Percentiles rank a stretch among this genome's conserved stretches.
Evolutionary conservation across 129 eudicot species (phyloP).

Genomic region (Pulicaria dysenterica): DNA sequence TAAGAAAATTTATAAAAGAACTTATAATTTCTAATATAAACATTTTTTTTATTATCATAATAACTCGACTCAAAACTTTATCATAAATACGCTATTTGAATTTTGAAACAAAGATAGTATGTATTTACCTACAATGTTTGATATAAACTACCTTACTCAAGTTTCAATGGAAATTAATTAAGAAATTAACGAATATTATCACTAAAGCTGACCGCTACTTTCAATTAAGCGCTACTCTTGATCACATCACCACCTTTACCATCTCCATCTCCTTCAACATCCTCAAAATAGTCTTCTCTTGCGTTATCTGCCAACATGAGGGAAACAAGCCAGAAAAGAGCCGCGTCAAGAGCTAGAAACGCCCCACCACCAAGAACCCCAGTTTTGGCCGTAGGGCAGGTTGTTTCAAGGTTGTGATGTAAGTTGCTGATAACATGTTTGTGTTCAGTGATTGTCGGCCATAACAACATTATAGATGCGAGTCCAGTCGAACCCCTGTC

Average conservation of each 20-base stretch:
- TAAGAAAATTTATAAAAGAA: no score
- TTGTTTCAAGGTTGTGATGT: constrained; percentile 58
- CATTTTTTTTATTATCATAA: neutral
- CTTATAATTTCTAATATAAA: no score
- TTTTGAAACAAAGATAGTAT: neutral
- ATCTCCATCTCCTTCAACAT: constrained; percentile 38
- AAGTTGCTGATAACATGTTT: constrained; percentile 55
- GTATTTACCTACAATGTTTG: constrained; percentile 30
- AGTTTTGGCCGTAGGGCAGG: constrained; percentile 95
- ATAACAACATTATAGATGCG: constrained; percentile 70
- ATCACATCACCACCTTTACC: constrained; percentile 43
- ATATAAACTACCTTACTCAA: constrained; percentile 11
- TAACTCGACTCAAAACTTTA: neutral
- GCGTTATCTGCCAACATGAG: constrained; percentile 87
- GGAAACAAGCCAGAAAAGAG: constrained; percentile 89
- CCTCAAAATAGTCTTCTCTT: constrained; percentile 81
- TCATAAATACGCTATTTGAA: constrained; percentile 19
- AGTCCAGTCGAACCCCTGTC: constrained; percentile 77
- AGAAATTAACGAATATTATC: constrained; percentile 12
- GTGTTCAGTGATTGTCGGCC: constrained; percentile 90
- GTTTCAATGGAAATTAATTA: neutral
- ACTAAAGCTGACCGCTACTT: neutral
- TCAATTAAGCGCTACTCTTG: constrained; percentile 44
- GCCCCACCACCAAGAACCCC: constrained; percentile 98
- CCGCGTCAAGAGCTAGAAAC: constrained; percentile 82